Base-by-base conservation (phyloP, 2,329 filamentous ascomycete genomes). In the Cordyceps sp. region DNA sequence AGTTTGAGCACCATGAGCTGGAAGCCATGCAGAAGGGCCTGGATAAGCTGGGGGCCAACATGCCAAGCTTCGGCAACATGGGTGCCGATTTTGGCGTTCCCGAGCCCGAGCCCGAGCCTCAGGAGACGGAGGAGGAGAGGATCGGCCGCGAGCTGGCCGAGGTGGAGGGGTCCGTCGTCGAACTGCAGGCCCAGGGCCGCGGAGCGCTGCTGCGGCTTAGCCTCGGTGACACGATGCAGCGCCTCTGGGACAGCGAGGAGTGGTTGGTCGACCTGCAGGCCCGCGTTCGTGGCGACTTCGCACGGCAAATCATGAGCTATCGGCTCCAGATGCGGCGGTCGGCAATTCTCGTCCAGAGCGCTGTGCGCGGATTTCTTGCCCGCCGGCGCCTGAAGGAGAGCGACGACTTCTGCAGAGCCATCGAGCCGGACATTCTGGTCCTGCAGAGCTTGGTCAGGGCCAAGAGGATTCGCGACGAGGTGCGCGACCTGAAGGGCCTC, bases 31-130 rank as follows among this genome's bases (percentile, higher is more conserved):
- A 98, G 49, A 94, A 93, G 49, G 90, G 90, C 29, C 72, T 98
- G 29, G 90, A 98, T 60, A 93, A 90, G 55, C 77, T 93, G 39
- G 92, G 92, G 33, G 72, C 88, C 40, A 92, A 73, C 47, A 94
- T 98, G 85, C 90, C 90, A 25, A 93, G 84, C 59, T 98, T 98
- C 59, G 85, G 85, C 34, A 92, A 86, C 37, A 96, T 98, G 81
- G 79, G 86, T 31, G 88, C 85, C 39, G 88, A 90, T 48, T 94
- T 98, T 62, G 85, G 84, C 24, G 78, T 88, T 6, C 45, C 54
- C 17, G 84, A 92, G 45, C 73, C 77, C 2, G 53, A 78, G 34
- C 80, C 79, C 0, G 78, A 85, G 45, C 78, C 78, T 0, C 74
- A 80, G 48, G 90, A 96, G 48, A 85, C 82, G 0, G 88, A 96